Base-by-base conservation (phyloP, 495 filamentous ascomycete genomes). In the Pyrenula aspistea region DNA sequence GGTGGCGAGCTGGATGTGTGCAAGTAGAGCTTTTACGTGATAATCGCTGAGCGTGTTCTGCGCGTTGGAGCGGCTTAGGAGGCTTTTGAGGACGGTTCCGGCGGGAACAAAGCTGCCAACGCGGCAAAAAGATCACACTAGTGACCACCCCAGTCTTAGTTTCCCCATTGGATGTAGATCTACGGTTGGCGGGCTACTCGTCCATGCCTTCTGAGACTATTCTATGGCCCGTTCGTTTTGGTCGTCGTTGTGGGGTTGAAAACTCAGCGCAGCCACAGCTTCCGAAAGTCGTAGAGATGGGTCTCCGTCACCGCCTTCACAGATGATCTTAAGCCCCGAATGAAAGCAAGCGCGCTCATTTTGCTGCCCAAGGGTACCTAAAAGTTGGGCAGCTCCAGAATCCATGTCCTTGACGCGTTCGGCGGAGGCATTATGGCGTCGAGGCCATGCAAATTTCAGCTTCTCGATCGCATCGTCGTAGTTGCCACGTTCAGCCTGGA, bases 91-190 rank as follows among this genome's bases (percentile, higher is more conserved):
- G 22, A 55, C 23, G 20, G 12, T 55, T 15, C 25, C 20, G 54
- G 54, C 22, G 36, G 20, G 22, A 2, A 36, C 22, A 22, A 48
- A 55, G 4, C 49, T 24, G 19, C 23, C 49, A 15, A 55, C 25
- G 54, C 49, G 54, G 54, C 54, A 55, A 15, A 55, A 42, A 42
- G 12, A 42, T n/a, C n/a, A n/a, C n/a, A n/a, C n/a, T n/a, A n/a
- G n/a, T n/a, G n/a, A n/a, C n/a, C n/a, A n/a, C n/a, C n/a, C n/a
- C n/a, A n/a, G n/a, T n/a, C n/a, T n/a, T n/a, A n/a, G n/a, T n/a
- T n/a, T n/a, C n/a, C n/a, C n/a, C n/a, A n/a, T n/a, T n/a, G n/a
- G n/a, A n/a, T n/a, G n/a, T n/a, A n/a, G n/a, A n/a, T n/a, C n/a
- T n/a, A n/a, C n/a, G n/a, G n/a, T n/a, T n/a, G n/a, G n/a, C n/a